A percentile compares a stretch with the other conserved stretches of the same genome.
phyloP scores from a whole-genome alignment of 1,284 basidiomycete species.

The Moesziomyces globuligerus region DNA sequence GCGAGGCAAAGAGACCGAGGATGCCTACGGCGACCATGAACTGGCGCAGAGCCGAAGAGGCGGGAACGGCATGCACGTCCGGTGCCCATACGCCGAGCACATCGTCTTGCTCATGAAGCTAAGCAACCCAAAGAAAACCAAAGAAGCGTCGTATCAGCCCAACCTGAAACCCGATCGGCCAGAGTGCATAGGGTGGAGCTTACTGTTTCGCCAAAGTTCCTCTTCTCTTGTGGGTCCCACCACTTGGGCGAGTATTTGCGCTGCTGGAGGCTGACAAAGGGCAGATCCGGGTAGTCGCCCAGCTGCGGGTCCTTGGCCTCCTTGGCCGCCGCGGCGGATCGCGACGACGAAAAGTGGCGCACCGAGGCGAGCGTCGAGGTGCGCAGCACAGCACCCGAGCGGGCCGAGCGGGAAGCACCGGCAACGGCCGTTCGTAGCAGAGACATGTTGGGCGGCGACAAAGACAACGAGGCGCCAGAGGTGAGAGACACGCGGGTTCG shows the following conservation, averaged over 20 bases:
- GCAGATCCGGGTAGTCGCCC: slow-evolving; percentile 65
- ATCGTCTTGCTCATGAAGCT: slow-evolving; percentile 66
- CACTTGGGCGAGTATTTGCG: slow-evolving; percentile 62
- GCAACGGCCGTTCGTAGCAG: slow-evolving; percentile 40
- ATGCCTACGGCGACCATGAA: slow-evolving; percentile 54
- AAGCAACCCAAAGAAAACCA: background rate
- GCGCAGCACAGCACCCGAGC: slow-evolving; percentile 21
- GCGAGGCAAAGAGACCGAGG: slow-evolving; percentile 41
- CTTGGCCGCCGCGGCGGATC: slow-evolving; percentile 10
- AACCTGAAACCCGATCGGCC: background rate
- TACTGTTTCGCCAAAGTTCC: slow-evolving; percentile 65
- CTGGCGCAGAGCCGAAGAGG: slow-evolving; percentile 58
- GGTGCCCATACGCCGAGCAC: slow-evolving; percentile 66
- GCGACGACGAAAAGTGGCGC: slow-evolving; percentile 34
- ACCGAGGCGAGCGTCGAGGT: slow-evolving; percentile 13
- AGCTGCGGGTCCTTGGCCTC: slow-evolving; percentile 62
- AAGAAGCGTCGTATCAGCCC: too few relatives aligned
- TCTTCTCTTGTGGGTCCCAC: slow-evolving; percentile 66
- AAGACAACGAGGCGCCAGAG: too few relatives aligned
- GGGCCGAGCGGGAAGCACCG: slow-evolving; percentile 36
- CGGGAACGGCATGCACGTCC: slow-evolving; percentile 58
- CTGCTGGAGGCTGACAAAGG: slow-evolving; percentile 52
- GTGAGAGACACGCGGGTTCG: too few relatives aligned
- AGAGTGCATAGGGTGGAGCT: slow-evolving; percentile 10
- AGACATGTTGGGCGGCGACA: slow-evolving; percentile 49